These are phyloP conservation scores for Ottelia alismoides DNA, from an alignment of 106 monocot species.

Conservation along the genomic window DNA sequence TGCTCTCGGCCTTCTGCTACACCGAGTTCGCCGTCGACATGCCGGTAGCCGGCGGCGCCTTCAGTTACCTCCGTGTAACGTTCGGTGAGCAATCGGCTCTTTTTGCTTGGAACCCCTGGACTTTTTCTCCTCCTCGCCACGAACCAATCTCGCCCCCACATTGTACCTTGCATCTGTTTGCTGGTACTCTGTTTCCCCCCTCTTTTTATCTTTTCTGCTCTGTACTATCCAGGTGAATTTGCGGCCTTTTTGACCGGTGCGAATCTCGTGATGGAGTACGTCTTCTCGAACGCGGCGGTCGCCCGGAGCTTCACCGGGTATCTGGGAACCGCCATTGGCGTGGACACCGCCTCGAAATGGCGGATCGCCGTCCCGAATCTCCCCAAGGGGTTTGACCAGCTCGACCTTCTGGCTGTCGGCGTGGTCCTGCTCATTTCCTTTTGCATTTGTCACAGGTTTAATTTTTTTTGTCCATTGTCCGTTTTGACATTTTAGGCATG, in stretches of 20 bases:
- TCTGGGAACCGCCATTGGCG: conserved; percentile 60
- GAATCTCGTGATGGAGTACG: conserved; percentile 95
- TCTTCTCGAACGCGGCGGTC: conserved; percentile 93
- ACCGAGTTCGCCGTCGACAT: conserved; percentile 97
- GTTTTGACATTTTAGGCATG: too few species aligned
- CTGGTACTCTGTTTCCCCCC: too few species aligned
- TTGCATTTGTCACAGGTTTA: conserved; percentile 82
- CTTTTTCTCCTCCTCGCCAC: too few species aligned
- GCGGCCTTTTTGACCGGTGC: conserved; percentile 85
- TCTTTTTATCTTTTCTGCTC: too few species aligned
- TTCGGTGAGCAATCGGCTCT: conserved; percentile 84
- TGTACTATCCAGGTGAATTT: conserved; percentile 96
- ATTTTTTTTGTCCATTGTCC: too few species aligned
- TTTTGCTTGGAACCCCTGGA: too few species aligned
- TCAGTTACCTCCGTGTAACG: conserved; percentile 89
- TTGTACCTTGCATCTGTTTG: too few species aligned
- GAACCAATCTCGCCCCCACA: too few species aligned
- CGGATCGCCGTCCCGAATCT: conserved; percentile 49
- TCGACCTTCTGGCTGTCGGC: conserved; percentile 69
- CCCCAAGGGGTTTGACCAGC: conserved; percentile 77
- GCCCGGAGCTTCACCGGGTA: conserved; percentile 85
- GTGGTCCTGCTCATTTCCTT: conserved; percentile 46
- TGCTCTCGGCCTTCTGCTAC: conserved; percentile 96
- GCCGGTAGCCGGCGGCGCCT: conserved; percentile 94
- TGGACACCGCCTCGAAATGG: conserved; percentile 42